Base-by-base conservation (phyloP, 306 rosid species). In the Vigna hirtella region DNA sequence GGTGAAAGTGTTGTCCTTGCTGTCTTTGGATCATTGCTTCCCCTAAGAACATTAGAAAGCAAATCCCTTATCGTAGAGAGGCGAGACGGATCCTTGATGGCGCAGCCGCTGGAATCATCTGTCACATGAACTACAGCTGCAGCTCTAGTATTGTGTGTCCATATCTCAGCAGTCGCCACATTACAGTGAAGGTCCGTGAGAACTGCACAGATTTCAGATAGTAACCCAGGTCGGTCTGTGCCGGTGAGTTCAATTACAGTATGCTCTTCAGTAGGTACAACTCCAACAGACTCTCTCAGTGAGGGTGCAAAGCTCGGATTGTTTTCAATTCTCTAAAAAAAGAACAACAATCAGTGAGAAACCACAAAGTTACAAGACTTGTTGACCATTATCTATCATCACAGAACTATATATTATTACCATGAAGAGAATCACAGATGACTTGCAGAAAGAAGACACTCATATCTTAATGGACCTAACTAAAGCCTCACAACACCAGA, bases 61-160 rank as follows among this genome's bases (percentile, higher is more conserved):
- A 90, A 83, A 68, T 93, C 91, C 87, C 84, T 95, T 50, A 95
- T 91, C 12, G 77, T 73, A 51, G 86, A 78, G 55, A 95, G 98
- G 36, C 88, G 93, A 15, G 81, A 59, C 1, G 89, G 89, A 70
- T 95, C 96, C 59, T 86, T 69, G 73, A 95, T 90, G 47, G 98
- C 96, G 9, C 84, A 48, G 13, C 96, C 91, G 34, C 91, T 86
- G 67, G 76, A 77, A 36, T 85, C 90, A 79, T 93, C 99, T 1
- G 97, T 93, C 57, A 95, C 98, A 36, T 93, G 91, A 68, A 89
- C 94, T 48, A 95, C 94, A 59, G 98, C 99, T 9, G 98, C 99
- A 78, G 98, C 97, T 73, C 98, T 84, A 14, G 87, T 78, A 76
- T 93, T 95, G 78, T 93, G 99, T n/a, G 99, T 95, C 99, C 99